Evolutionary conservation across 176 grass and related monocot genomes (phyloP).

Genomic region (Paspalum vaginatum): DNA sequence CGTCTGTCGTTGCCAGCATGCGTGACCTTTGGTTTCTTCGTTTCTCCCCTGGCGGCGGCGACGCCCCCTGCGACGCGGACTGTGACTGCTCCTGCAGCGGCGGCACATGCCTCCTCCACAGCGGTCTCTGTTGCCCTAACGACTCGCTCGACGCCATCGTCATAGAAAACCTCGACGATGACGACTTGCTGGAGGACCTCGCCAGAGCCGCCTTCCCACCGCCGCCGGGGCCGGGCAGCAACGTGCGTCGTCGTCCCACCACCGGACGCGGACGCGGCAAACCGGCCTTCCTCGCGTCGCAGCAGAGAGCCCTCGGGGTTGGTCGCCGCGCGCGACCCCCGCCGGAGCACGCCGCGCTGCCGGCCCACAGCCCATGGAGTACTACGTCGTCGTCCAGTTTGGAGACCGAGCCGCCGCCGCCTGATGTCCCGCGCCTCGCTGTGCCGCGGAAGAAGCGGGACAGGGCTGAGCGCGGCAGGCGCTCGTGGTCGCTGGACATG

Average conservation of each 20-base stretch:
- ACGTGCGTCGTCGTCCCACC: too few relatives aligned
- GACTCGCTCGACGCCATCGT: background rate
- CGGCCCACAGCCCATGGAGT: background rate
- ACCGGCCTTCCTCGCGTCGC: background rate
- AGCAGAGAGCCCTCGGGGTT: too few relatives aligned
- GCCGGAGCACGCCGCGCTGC: background rate
- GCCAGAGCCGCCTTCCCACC: background rate
- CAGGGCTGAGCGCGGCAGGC: background rate
- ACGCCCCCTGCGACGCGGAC: background rate
- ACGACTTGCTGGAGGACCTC: background rate
- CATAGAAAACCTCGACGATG: background rate
- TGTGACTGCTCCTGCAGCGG: background rate
- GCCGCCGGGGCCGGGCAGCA: background rate
- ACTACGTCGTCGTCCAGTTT: background rate
- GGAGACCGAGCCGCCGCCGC: background rate
- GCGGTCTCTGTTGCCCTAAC: background rate
- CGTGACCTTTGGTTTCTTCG: too few relatives aligned
- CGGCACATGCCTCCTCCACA: background rate
- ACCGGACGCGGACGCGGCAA: background rate
- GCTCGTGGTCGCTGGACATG: slow-evolving; percentile 9
- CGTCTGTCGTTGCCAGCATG: too few relatives aligned
- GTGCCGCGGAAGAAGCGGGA: slow-evolving; percentile 19
- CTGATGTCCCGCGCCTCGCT: background rate
- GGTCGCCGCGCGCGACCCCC: background rate
- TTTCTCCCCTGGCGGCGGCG: background rate